Base-by-base conservation (phyloP, 192 early-diverging fungal species). In the Backusella tarrabulga region DNA sequence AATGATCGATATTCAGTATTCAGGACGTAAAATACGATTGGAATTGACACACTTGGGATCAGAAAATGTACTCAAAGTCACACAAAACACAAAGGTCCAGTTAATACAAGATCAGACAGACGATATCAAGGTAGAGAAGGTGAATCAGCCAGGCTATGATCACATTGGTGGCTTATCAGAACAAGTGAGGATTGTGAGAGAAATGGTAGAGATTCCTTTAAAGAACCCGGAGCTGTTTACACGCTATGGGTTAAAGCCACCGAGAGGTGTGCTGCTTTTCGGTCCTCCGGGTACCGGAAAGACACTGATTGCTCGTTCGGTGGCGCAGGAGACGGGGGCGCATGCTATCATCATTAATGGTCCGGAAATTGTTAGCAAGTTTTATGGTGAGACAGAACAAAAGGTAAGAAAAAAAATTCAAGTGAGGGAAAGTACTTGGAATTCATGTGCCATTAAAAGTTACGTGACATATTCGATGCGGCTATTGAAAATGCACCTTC, bases 201-300 rank as follows among this genome's bases (percentile, higher is more conserved):
- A 94, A 52, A 90, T 98, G 82, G 92, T 98, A 2, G 95, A 97
- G 69, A 85, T 87, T 2, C 90, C 95, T 5, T 83, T 99, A 5
- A 81, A 83, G 17, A 83, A 90, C 38, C 95, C 96, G 0, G 83
- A 95, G 34, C 52, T 89, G 35, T 99, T 96, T 80, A 79, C 79
- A 3, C 83, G 88, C 54, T 95, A 91, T 79, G 95, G 93, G 1
- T 86, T 99, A 11, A 85, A 87, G 63, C 95, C 97, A n/a, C 97
- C 98, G 17, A 92, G 93, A 50, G 97, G 97, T 15, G 87, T 97
- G 0, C 83, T 98, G n/a, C 80, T 98, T 7, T 93, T 88, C 82
- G 97, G 97, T 0, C 96, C 95, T 41, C 95, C 96, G 34, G 97
- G 97, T 8, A 97, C 97, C 7, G 97, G 97, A n/a, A 98, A 98